A percentile compares a stretch with the other conserved stretches of the same genome.
Evolutionary conservation across 2,329 filamentous ascomycete species (phyloP).

Genomic region (Cercospora sp.): DNA sequence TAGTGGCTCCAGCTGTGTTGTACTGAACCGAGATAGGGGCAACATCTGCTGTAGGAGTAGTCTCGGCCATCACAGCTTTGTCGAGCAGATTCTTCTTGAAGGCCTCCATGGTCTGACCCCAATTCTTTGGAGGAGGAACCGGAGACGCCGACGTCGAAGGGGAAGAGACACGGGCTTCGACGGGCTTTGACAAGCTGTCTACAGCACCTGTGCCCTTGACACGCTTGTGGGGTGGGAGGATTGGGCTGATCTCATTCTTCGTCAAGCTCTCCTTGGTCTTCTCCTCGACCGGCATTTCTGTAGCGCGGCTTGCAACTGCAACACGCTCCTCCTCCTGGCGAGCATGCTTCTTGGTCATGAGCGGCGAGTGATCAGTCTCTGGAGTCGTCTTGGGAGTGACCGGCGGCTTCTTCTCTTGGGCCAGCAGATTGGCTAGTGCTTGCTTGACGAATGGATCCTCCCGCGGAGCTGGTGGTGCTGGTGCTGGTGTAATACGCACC

Average conservation of each 20-base stretch:
- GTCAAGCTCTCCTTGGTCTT: not conserved
- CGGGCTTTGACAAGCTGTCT: not conserved
- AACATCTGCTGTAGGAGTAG: not conserved
- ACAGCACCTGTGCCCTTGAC: not conserved
- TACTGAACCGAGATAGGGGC: not conserved
- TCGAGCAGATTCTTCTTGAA: not conserved
- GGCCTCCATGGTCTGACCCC: not conserved
- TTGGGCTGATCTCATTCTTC: not conserved
- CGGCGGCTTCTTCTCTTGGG: not conserved
- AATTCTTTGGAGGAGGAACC: not conserved
- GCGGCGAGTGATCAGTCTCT: not conserved
- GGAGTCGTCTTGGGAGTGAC: not conserved
- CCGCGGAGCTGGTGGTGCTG: not conserved
- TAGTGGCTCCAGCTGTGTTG: not conserved
- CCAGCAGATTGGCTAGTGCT: not conserved
- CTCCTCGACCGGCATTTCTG: not conserved
- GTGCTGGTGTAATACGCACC: not conserved
- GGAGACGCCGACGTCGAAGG: not conserved
- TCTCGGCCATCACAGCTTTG: not conserved
- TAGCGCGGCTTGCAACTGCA: not conserved
- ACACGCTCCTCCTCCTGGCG: not conserved
- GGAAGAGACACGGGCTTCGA: not conserved
- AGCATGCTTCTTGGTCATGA: not conserved
- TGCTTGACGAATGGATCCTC: not conserved
- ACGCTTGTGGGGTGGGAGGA: not conserved